Conservation (phyloP, 208 protist genomes). For the Acanthamoeba sp. region DNA sequence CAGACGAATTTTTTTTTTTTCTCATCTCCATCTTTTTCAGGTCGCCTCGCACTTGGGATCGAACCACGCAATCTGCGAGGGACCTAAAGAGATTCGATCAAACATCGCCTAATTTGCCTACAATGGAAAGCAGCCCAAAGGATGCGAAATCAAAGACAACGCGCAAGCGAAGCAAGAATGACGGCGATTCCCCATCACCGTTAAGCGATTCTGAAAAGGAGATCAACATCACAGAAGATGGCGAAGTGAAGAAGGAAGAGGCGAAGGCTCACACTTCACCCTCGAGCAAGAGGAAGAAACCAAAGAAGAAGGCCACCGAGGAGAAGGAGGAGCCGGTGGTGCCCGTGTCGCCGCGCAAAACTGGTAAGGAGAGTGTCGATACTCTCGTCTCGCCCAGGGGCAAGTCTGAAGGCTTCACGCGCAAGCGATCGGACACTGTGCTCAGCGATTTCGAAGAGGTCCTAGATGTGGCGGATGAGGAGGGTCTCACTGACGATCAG, state of each 20-base stretch:
- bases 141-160: not conserved
- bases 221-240: not conserved
- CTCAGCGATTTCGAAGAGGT: slow-evolving; percentile 50
- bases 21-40: not conserved
- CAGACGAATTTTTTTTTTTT: not conserved
- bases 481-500: slow-evolving; percentile 40
- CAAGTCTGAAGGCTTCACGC: not conserved
- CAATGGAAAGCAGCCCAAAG: not conserved
- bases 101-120: not conserved
- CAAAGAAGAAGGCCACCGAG: not conserved
- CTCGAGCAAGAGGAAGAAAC: not conserved
- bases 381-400: not conserved
- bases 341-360: not conserved
- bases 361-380: not conserved
- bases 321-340: not conserved
- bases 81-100: not conserved
- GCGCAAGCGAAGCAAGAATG: slow-evolving; percentile 1
- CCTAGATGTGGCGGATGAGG: slow-evolving; percentile 30
- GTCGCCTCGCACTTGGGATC: not conserved
- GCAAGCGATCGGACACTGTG: slow-evolving; percentile 41
- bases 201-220: not conserved
- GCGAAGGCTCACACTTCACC: not conserved
- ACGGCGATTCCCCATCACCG: not conserved
- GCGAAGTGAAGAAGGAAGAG: not conserved
- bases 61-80: not conserved